Conservation (phyloP, 2,329 filamentous ascomycete species). For the Pyricularia sp. region DNA sequence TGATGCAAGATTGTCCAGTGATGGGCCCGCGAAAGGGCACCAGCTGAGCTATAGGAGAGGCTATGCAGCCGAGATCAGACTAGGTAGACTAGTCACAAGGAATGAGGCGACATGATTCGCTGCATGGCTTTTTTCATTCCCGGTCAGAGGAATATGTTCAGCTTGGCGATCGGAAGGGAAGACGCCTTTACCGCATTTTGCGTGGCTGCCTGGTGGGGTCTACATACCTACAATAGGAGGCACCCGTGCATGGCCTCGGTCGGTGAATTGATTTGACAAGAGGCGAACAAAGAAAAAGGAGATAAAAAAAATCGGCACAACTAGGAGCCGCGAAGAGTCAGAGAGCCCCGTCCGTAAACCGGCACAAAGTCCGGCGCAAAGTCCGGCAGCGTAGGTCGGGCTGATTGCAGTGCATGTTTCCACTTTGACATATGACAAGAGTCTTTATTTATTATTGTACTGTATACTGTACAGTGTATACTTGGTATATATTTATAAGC, state of each 20-base stretch:
- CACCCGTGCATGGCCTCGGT: too few species aligned
- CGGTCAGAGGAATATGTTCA: neutral
- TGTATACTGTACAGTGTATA: neutral
- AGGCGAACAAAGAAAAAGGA: neutral
- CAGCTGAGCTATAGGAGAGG: neutral
- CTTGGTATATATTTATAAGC: neutral
- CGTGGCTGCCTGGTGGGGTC: too few species aligned
- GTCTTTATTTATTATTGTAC: too few species aligned
- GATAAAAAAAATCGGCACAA: too few species aligned
- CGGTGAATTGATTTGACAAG: too few species aligned
- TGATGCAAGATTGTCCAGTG: neutral
- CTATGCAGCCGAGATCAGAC: neutral
- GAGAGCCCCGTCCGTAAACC: neutral
- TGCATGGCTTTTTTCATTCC: neutral
- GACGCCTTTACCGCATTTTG: too few species aligned
- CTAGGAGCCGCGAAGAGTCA: too few species aligned
- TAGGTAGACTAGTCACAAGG: neutral
- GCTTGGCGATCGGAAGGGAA: neutral
- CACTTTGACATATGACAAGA: neutral
- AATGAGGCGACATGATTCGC: neutral
- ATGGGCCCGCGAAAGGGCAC: neutral
- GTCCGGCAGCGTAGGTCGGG: neutral
- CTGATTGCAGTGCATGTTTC: neutral
- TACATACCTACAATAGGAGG: too few species aligned
- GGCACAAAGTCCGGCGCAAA: neutral